Evolutionary conservation across 2,329 filamentous ascomycete genomes (phyloP).

Genomic region (Arthrobotrys megalospora): DNA sequence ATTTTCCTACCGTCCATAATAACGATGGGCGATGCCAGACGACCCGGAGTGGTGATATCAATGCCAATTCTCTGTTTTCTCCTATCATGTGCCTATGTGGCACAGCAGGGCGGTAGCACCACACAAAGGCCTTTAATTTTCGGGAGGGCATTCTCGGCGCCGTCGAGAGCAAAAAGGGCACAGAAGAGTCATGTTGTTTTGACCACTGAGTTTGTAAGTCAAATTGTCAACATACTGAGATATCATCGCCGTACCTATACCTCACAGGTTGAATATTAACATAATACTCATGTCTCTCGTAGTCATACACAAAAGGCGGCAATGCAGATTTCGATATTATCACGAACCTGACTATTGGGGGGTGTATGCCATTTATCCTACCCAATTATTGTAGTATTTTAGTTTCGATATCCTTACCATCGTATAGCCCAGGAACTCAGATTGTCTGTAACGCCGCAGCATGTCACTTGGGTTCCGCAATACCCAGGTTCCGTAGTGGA

Average conservation of each 20-base stretch:
- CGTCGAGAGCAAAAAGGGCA: neutral
- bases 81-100: conserved; percentile 26
- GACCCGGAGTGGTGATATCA: neutral
- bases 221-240: neutral
- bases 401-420: neutral
- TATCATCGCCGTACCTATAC: too few relatives aligned
- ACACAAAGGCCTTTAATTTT: neutral
- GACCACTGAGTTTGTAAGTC: conserved; percentile 17
- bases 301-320: neutral
- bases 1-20: neutral
- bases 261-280: too few relatives aligned
- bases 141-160: neutral
- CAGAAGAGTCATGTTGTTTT: conserved; percentile 7
- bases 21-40: neutral
- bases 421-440: neutral
- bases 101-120: conserved; percentile 6
- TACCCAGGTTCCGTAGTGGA: conserved; percentile 4
- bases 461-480: conserved; percentile 30
- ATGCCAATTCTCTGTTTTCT: neutral
- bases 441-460: conserved; percentile 17
- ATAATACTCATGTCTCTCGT: too few relatives aligned
- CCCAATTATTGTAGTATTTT: neutral
- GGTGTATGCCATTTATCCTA: neutral
- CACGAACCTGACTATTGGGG: conserved; percentile 6
- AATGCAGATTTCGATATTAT: neutral